These are phyloP conservation scores for Agaricus sinodeliciosus DNA, from an alignment of 768 basidiomycete species.

Conservation along the genomic window DNA sequence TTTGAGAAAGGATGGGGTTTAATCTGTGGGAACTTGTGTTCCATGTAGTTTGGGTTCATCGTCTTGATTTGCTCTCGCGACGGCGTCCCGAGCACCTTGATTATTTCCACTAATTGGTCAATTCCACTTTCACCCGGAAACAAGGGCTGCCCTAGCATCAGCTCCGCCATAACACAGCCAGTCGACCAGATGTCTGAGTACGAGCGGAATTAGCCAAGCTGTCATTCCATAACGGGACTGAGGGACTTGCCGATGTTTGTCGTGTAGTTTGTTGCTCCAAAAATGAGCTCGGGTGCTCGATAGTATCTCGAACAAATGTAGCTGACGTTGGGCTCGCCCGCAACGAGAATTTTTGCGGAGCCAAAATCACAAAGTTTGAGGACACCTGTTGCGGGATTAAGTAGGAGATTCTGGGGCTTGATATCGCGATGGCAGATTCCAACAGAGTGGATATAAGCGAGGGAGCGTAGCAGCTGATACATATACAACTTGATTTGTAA, in stretches of 20 bases:
- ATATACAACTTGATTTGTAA: constrained; percentile 99
- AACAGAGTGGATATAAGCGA: constrained; percentile 98
- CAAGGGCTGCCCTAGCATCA: constrained; percentile 97
- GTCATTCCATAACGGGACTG: constrained; percentile 4
- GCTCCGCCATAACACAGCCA: constrained; percentile 99
- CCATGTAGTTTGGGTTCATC: constrained; percentile 99
- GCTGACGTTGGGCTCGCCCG: constrained; percentile 97
- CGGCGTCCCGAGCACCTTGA: constrained; percentile 98
- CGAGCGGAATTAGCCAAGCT: constrained; percentile 11
- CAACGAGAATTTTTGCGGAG: constrained; percentile 95
- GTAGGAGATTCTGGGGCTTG: constrained; percentile 97
- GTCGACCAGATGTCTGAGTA: constrained; percentile 95
- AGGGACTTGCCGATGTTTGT: constrained; percentile 89
- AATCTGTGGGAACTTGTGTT: constrained; percentile 99
- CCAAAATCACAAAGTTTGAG: constrained; percentile 99
- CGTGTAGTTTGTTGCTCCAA: constrained; percentile 99
- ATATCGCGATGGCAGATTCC: constrained; percentile 99
- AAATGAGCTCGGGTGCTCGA: constrained; percentile 97
- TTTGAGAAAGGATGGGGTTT: constrained; percentile 99
- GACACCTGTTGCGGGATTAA: constrained; percentile 95
- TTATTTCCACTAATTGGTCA: constrained; percentile 98
- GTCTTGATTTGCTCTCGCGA: constrained; percentile 99
- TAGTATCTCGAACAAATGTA: constrained; percentile 99
- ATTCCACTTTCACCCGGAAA: constrained; percentile 99
- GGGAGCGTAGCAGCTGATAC: constrained; percentile 97